Evolutionary conservation across 2,329 filamentous ascomycete genomes (phyloP), one percentile per base, ranked within the genome.

Genomic region (Diplodia corticola): DNA sequence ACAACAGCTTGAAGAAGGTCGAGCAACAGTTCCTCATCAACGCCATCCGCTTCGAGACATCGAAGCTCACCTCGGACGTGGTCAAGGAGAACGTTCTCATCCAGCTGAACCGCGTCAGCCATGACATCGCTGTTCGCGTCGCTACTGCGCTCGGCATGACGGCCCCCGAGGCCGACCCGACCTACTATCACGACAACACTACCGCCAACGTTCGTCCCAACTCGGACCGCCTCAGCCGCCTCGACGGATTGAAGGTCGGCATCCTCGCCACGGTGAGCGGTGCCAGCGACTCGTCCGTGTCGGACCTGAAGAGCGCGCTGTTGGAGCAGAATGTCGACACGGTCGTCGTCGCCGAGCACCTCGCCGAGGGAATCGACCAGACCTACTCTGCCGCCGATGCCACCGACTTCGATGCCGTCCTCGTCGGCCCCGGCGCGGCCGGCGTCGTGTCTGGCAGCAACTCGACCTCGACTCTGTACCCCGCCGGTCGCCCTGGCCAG

Each of bases 21-120:
- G 89, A 92, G 77, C 85, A 91, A 74, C 89, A 92, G 72, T 88
- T 91, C 73, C 76, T 92, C 46, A 83, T 92, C 78, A 89, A 92
- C 74, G 89, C 88, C 0, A 86, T 92, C 64, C 87, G 89, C 30
- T 91, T 92, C 75, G 90, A 92, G 78, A 84, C 83, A 0, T 83
- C 86, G 24, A 84, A 89, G 15, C 71, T 92, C 37, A 79, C 81
- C 70, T 88, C 85, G 49, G 70, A 77, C 0, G 72, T 82, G 1
- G 86, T 92, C 17, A 87, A 87, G 77, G 77, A 84, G 69, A 91
- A 91, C 69, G 86, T 90, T 1, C 81, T 92, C 49, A 79, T 80
- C 17, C 89, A 92, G 73, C 83, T 92, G 12, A 92, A 92, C 80
- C 83, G 82, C 51, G 80, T 92, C 71, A 86, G 83, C 74, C 84